Conservation (phyloP, 176 grass and related monocot genomes). For the Zea luxurians region DNA sequence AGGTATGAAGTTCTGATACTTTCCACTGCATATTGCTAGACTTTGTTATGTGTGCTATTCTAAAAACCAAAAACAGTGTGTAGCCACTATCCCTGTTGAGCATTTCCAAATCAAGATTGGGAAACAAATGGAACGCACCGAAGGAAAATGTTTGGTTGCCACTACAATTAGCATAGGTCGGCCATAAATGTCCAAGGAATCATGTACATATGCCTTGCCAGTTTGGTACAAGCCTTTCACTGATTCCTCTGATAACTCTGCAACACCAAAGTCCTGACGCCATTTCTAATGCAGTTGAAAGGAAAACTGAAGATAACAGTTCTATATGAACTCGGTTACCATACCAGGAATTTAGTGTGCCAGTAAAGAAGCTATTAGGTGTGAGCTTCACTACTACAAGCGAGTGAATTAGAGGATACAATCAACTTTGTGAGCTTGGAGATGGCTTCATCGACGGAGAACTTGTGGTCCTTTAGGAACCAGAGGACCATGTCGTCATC, state of each 20-base stretch:
- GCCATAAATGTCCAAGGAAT: slow-evolving; percentile 62
- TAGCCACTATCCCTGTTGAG: slow-evolving; percentile 1
- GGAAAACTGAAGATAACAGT: slow-evolving; percentile 12
- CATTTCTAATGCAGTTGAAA: slow-evolving; percentile 71
- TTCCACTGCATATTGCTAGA: background rate
- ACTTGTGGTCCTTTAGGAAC: slow-evolving; percentile 86
- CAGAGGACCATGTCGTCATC: slow-evolving; percentile 93
- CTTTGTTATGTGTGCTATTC: background rate
- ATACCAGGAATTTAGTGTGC: background rate
- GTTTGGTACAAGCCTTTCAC: slow-evolving; percentile 68
- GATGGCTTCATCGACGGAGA: slow-evolving; percentile 64
- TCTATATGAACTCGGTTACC: background rate
- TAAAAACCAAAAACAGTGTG: background rate
- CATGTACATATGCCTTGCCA: slow-evolving; percentile 83
- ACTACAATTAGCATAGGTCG: slow-evolving; percentile 82
- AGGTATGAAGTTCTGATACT: background rate
- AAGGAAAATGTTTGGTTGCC: slow-evolving; percentile 73
- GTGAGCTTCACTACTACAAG: background rate
- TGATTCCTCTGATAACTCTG: slow-evolving; percentile 72
- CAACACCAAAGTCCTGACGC: slow-evolving; percentile 68
- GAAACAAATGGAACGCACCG: slow-evolving; percentile 43
- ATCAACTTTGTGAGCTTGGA: slow-evolving; percentile 75
- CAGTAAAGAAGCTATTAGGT: background rate
- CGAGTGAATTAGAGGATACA: slow-evolving; percentile 50
- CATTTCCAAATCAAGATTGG: slow-evolving; percentile 1